Base-by-base conservation (phyloP, 768 basidiomycete species). In the Sarcodon sp. region DNA sequence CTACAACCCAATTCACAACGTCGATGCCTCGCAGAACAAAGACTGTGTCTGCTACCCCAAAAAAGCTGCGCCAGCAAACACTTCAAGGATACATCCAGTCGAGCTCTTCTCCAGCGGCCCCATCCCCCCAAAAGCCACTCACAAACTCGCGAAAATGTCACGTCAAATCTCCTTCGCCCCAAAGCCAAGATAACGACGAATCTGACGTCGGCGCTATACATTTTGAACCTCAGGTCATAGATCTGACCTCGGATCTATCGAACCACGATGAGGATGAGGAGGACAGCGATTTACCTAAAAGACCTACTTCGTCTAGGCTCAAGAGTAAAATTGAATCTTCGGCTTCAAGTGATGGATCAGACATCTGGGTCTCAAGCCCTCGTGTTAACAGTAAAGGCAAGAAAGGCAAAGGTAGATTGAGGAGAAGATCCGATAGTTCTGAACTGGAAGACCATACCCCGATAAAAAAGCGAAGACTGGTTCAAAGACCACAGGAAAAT, bases 191-290 rank as follows among this genome's bases (percentile, higher is more conserved):
- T 6, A 61, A 58, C 43, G 54, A 61, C 33, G 69, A 69, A 45
- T 69, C 73, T 45, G 71, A 72, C 50, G 68, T 79, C 36, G 70
- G 66, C 12, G 70, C 64, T 27, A 78, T 82, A 44, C 70, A 57
- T 39, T 73, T 83, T 45, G 73, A 72, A 50, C 64, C 70, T 13
- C 51, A 64, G 37, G 50, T 50, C 10, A 37, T 55, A 5, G 45
- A 46, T 2, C 15, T 56, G 21, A 48, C 49, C 1, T 27, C 21
- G 4, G 21, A 27, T 27, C 21, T 27, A 27, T 27, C 21, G 21
- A 27, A 27, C 21, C 21, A 4, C 4, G 49, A 53, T 43, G 54
- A 53, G 18, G 57, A 57, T 9, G 59, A 60, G 13, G 59, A 60
- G 11, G 43, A 51, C 12, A 51, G 55, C n/a, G 47, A 33, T 1